Percentiles rank a stretch among this genome's conserved stretches.
Evolutionary conservation across 2,329 filamentous ascomycete species (phyloP).

Genomic region (Ceratocystis alfenasii): DNA sequence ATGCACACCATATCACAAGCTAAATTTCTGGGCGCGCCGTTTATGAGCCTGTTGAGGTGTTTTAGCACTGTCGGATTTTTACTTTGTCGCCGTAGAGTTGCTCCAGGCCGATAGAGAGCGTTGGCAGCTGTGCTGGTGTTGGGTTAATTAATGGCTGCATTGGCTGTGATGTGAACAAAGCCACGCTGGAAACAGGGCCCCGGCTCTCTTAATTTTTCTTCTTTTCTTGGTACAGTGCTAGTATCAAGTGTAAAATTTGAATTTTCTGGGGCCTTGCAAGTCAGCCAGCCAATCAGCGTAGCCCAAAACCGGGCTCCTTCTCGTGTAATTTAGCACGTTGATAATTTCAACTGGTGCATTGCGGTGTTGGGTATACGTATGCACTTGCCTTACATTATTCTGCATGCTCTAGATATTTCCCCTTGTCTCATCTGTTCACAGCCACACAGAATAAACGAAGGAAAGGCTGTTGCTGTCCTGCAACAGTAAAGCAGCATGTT

Average conservation of each 20-base stretch:
- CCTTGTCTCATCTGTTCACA: conserved; percentile 10
- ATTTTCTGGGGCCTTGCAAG: not conserved
- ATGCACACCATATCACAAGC: not conserved
- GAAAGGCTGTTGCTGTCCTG: not conserved
- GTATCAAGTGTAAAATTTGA: not conserved
- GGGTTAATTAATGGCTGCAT: not conserved
- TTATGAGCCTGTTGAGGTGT: not conserved
- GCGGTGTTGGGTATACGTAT: not conserved
- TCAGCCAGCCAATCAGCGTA: not conserved
- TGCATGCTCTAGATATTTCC: not conserved
- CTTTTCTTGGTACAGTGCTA: not conserved
- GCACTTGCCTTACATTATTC: not conserved
- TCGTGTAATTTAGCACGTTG: not conserved
- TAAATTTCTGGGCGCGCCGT: not conserved
- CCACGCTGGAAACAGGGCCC: not conserved
- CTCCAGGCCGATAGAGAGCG: not conserved
- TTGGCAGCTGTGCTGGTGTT: not conserved
- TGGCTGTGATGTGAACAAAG: conserved; percentile 5
- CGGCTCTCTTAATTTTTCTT: not conserved
- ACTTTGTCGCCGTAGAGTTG: not conserved
- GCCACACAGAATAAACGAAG: not conserved
- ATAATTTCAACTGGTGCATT: not conserved
- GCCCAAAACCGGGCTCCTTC: not conserved
- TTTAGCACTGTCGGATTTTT: not conserved
- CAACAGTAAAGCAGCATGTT: not conserved